Percentiles rank a stretch among this genome's conserved stretches.
Evolutionary conservation across 345 rosid species (phyloP).

Genomic region (Xanthoceras sorbifolium): DNA sequence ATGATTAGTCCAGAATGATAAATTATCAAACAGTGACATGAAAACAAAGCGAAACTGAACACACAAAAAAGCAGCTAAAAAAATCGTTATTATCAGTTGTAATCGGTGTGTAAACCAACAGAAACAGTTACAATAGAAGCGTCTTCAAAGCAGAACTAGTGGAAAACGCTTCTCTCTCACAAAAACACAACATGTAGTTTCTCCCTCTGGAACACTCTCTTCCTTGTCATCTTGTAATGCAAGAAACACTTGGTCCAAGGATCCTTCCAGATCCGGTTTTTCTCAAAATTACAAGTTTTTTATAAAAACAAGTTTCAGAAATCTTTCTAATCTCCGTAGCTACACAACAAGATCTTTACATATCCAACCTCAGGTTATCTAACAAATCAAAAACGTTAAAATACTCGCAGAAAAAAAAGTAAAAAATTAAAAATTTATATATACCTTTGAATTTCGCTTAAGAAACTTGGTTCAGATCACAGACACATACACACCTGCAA

Average conservation of each 20-base stretch:
- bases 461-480: slow-evolving; percentile 14
- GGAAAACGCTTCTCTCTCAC: not conserved
- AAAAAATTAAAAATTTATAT: not conserved
- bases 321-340: not conserved
- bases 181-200: not conserved
- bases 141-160: not conserved
- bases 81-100: not conserved
- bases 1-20: not conserved
- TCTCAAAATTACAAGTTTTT: not conserved
- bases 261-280: slow-evolving; percentile 18
- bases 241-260: slow-evolving; percentile 17
- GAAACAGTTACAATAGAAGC: not conserved
- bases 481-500: slow-evolving; percentile 15
- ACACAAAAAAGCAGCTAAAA: not conserved
- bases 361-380: not conserved
- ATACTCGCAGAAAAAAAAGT: not conserved
- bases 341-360: slow-evolving; percentile 1
- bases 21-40: slow-evolving; percentile 17
- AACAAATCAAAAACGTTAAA: not conserved
- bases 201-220: slow-evolving; percentile 13
- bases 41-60: not conserved
- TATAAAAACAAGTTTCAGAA: not conserved
- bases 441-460: not conserved
- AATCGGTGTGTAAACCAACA: not conserved
- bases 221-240: slow-evolving; percentile 19